Percentiles rank a stretch among this genome's conserved stretches.
Evolutionary conservation across 805 yeast genomes (phyloP).

Genomic region (Dipodascus albidus): DNA sequence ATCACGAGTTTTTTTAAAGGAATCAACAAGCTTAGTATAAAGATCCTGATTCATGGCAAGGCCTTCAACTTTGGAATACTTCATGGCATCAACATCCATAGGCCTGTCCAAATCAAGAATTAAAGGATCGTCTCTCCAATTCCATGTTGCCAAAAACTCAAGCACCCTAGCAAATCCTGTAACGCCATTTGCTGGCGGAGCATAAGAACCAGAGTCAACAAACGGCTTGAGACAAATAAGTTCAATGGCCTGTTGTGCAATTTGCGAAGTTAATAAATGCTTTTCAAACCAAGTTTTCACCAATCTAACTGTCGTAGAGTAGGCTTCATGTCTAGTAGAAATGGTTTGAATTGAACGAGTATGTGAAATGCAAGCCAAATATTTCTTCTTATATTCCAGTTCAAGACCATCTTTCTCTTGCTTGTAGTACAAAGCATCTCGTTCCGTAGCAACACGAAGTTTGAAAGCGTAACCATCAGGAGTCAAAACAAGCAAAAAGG

Average conservation of each 20-base stretch:
- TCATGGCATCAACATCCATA: slow-evolving; percentile 12
- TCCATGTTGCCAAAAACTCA: slow-evolving; percentile 70
- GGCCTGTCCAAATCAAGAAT: slow-evolving; percentile 54
- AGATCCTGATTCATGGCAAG: slow-evolving; percentile 42
- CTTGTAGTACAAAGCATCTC: slow-evolving; percentile 65
- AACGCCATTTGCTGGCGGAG: slow-evolving; percentile 65
- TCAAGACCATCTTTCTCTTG: slow-evolving; percentile 7
- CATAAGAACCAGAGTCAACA: slow-evolving; percentile 79
- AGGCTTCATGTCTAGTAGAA: slow-evolving; percentile 58
- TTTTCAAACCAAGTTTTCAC: slow-evolving; percentile 85
- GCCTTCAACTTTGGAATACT: slow-evolving; percentile 21
- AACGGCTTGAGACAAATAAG: slow-evolving; percentile 73
- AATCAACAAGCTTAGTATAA: slow-evolving; percentile 47
- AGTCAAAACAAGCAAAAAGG: slow-evolving; percentile 39
- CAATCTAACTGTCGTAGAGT: slow-evolving; percentile 69
- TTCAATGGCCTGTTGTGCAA: slow-evolving; percentile 72
- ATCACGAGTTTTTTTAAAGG: slow-evolving; percentile 57
- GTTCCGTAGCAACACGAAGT: slow-evolving; percentile 65
- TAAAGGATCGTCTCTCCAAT: slow-evolving; percentile 85
- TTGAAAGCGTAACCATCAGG: slow-evolving; percentile 88
- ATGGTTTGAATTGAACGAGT: slow-evolving; percentile 66
- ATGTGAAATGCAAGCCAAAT: slow-evolving; percentile 62
- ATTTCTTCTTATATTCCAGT: slow-evolving; percentile 39
- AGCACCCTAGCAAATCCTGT: slow-evolving; percentile 72
- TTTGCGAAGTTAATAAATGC: slow-evolving; percentile 61